These are phyloP conservation scores for Nicotiana paniculata DNA, from an alignment of 257 asterid species.

Conservation along the genomic window DNA sequence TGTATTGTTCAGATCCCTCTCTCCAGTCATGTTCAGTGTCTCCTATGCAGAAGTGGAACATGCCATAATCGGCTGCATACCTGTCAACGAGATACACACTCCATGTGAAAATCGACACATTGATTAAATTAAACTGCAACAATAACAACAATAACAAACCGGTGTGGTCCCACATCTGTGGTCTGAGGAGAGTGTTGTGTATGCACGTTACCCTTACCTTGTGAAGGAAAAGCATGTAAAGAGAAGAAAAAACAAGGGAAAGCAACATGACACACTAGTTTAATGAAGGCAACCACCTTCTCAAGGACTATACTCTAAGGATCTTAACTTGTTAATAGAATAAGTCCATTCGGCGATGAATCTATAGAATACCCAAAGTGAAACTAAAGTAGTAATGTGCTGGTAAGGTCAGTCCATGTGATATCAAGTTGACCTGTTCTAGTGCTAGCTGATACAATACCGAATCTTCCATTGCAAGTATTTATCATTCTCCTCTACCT, in stretches of 20 bases:
- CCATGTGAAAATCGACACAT: not conserved
- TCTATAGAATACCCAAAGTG: not conserved
- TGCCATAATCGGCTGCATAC: conserved; percentile 40
- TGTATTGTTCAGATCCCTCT: conserved; percentile 38
- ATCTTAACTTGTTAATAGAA: not conserved
- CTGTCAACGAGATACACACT: not conserved
- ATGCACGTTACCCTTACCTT: too few relatives aligned
- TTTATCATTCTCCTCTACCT: not conserved
- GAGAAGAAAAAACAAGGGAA: not conserved
- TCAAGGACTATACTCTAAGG: not conserved
- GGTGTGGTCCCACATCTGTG: too few relatives aligned
- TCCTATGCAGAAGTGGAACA: conserved; percentile 36
- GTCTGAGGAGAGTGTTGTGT: too few relatives aligned
- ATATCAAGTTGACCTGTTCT: not conserved
- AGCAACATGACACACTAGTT: not conserved
- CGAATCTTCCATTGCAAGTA: not conserved
- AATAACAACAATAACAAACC: too few relatives aligned
- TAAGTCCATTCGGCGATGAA: not conserved
- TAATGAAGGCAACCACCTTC: not conserved
- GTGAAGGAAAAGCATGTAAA: too few relatives aligned
- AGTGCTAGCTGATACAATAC: not conserved
- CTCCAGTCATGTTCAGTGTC: conserved; percentile 45
- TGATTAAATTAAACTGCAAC: not conserved
- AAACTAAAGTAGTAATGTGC: not conserved
- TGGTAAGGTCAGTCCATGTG: not conserved